phyloP scores from a whole-genome alignment of 306 rosid species.

The Malus fusca region DNA sequence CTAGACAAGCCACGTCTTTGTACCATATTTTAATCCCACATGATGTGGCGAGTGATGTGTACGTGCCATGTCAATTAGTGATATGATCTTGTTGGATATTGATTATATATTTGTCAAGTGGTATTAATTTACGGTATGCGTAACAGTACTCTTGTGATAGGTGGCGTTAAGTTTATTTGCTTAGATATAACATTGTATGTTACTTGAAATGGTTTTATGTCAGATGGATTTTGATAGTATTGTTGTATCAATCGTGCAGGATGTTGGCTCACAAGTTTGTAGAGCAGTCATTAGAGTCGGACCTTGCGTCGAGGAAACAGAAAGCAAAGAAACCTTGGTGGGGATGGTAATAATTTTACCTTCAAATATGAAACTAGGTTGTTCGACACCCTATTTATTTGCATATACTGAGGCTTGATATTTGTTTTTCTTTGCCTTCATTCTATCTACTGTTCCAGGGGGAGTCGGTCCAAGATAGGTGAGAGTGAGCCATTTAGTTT shows the following conservation, averaged over 20 bases:
- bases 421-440: constrained; percentile 5
- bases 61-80: not conserved
- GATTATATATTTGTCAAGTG: not conserved
- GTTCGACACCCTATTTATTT: not conserved
- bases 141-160: not conserved
- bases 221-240: constrained; percentile 4
- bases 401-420: not conserved
- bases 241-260: constrained; percentile 40
- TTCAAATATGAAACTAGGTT: constrained; percentile 3
- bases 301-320: constrained; percentile 41
- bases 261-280: constrained; percentile 95
- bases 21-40: not conserved
- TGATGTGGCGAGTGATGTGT: not conserved
- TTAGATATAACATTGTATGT: not conserved
- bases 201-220: not conserved
- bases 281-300: constrained; percentile 52
- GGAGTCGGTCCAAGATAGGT: constrained; percentile 50
- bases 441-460: constrained; percentile 39
- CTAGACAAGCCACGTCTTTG: not conserved
- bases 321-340: constrained; percentile 74
- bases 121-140: not conserved
- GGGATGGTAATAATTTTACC: constrained; percentile 59
- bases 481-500: constrained; percentile 64
- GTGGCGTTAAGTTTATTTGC: not conserved
- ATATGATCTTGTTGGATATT: not conserved